Base-by-base conservation (phyloP, 2,329 filamentous ascomycete genomes). In the Pseudogymnoascus pannorum region DNA sequence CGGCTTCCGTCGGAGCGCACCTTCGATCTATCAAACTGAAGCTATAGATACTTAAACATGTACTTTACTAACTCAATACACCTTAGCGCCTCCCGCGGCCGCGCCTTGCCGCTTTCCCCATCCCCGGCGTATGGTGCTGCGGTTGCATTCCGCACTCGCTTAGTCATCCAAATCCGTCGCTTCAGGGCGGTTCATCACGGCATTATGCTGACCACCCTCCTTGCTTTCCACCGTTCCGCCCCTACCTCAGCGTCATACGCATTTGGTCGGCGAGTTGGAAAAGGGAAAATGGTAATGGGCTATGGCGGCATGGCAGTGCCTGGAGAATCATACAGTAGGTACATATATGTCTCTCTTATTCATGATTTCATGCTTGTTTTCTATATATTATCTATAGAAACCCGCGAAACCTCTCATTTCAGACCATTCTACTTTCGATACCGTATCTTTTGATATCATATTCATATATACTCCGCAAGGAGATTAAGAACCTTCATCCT, bases 401-500 rank as follows among this genome's bases (percentile, higher is more conserved):
- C 40, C 40, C 40, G 40, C 24, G 40, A 24, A 24, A 24, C 20
- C 12, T 24, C 40, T 48, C 40, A 48, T 48, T 48, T 48, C 18
- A 48, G 12, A 24, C 38, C 18, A 6, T n/a, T 24, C 14, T n/a
- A 29, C 40, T 26, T 14, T 38, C 18, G 20, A 48, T 26, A 24
- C 20, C 40, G 12, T 48, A 24, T 48, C 38, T 48, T 48, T 24
- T 24, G 20, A 22, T 48, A 48, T n/a, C 18, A 48, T 48, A 48
- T 48, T 48, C 12, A 48, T 33, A 14, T 48, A 48, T 48, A 48
- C 40, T 24, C 20, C 40, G 76, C 74, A 31, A 79, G 69, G 14
- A 73, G 71, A n/a, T 64, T 18, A 61, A 87, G 82, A 86, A 87
- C 36, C 14, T 29, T 54, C 38, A 65, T 7, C 63, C 67, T 22